These are phyloP conservation scores for Tolypocladium nubicola DNA, from an alignment of 2,329 filamentous ascomycete species.

Conservation along the genomic window DNA sequence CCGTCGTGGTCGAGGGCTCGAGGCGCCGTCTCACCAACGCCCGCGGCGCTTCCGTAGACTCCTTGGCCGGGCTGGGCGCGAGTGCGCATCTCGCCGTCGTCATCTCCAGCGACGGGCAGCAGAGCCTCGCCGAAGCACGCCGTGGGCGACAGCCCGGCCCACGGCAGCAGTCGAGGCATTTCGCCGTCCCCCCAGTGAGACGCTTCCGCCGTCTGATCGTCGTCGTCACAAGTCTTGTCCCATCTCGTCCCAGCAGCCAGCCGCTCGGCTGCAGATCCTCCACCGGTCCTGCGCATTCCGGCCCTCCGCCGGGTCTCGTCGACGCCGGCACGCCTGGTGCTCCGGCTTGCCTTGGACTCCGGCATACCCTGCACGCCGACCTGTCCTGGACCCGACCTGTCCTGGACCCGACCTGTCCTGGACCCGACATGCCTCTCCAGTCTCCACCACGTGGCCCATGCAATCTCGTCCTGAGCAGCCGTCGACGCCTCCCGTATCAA, in stretches of 20 bases:
- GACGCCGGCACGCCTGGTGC: background rate
- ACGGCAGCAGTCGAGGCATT: background rate
- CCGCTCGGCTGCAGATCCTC: background rate
- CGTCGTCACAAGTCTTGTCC: background rate
- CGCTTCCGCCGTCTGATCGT: slow-evolving; percentile 1
- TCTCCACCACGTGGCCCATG: background rate
- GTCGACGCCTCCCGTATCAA: background rate
- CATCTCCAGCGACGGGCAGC: no score
- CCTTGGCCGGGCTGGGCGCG: no score
- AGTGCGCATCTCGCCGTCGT: no score
- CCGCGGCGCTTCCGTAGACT: no score
- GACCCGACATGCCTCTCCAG: background rate
- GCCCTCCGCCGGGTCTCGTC: background rate
- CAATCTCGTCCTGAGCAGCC: background rate
- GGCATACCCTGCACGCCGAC: no score
- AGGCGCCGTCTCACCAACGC: no score
- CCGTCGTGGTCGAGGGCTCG: no score
- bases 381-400: no score
- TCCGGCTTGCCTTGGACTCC: no score
- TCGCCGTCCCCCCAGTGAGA: background rate
- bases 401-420: no score
- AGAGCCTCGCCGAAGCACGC: no score
- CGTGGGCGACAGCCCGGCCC: no score
- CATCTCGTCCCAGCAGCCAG: background rate
- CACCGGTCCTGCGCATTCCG: background rate